Evolutionary conservation across 2,329 filamentous ascomycete species (phyloP).

Genomic region (Exophiala oligosperma): DNA sequence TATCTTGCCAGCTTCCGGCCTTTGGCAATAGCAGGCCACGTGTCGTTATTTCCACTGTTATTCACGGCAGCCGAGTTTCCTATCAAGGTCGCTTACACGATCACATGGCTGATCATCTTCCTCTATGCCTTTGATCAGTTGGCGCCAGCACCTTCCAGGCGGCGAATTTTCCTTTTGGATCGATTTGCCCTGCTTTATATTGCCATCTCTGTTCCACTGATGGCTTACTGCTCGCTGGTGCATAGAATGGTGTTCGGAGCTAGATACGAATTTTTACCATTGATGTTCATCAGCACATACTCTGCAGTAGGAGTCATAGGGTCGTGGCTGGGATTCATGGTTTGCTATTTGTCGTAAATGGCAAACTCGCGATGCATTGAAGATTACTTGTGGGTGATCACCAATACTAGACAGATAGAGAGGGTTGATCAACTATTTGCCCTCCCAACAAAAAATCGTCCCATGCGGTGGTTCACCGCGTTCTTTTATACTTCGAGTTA

Average conservation of each 20-base stretch:
- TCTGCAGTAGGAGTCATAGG: slow-evolving; percentile 91
- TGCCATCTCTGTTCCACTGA: slow-evolving; percentile 81
- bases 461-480: too few relatives aligned
- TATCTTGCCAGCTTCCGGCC: slow-evolving; percentile 91
- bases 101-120: slow-evolving; percentile 87
- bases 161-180: slow-evolving; percentile 87
- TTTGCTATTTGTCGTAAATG: slow-evolving; percentile 74
- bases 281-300: slow-evolving; percentile 97
- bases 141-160: slow-evolving; percentile 75
- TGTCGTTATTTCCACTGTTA: slow-evolving; percentile 89
- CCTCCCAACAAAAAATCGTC: too few relatives aligned
- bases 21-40: slow-evolving; percentile 87
- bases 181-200: slow-evolving; percentile 89
- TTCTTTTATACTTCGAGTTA: too few relatives aligned
- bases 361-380: too few relatives aligned
- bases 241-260: slow-evolving; percentile 83
- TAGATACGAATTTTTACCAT: slow-evolving; percentile 81
- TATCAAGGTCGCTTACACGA: slow-evolving; percentile 88
- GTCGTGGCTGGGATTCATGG: slow-evolving; percentile 92
- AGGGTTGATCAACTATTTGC: neutral
- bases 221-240: slow-evolving; percentile 81
- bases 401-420: neutral
- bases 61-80: slow-evolving; percentile 93
- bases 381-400: neutral
- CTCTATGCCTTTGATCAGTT: slow-evolving; percentile 82